Conservation (phyloP, 345 rosid genomes). For the Kandelia obovata region DNA sequence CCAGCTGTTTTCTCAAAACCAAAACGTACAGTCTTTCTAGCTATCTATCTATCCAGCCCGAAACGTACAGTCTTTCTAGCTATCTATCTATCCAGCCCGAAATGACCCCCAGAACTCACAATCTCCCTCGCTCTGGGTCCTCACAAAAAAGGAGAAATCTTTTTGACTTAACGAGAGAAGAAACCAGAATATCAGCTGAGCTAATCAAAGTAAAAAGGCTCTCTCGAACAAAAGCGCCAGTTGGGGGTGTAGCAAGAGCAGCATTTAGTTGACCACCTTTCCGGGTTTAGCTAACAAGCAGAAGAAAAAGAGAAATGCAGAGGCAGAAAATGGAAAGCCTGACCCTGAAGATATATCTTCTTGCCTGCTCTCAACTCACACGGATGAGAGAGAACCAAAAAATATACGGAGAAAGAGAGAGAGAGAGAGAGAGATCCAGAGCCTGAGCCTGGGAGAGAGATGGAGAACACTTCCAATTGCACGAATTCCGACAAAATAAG, state of each 20-base stretch:
- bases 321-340: slow-evolving; percentile 27
- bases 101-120: neutral
- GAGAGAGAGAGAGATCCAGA: slow-evolving; percentile 37
- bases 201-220: slow-evolving; percentile 23
- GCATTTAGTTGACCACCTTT: slow-evolving; percentile 16
- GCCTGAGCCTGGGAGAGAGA: slow-evolving; percentile 38
- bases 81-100: neutral
- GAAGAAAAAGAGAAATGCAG: slow-evolving; percentile 18
- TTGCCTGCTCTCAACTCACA: neutral
- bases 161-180: neutral
- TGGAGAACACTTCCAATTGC: slow-evolving; percentile 38
- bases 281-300: neutral
- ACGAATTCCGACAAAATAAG: slow-evolving; percentile 76
- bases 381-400: neutral
- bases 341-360: slow-evolving; percentile 27
- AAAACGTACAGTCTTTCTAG: neutral
- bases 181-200: neutral
- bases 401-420: slow-evolving; percentile 3
- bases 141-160: neutral
- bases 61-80: too few species aligned
- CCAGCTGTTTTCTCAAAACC: neutral
- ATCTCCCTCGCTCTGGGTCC: too few species aligned
- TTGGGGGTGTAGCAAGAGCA: slow-evolving; percentile 21
- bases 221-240: slow-evolving; percentile 47
- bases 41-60: too few species aligned